Conservation (phyloP, 768 basidiomycete species). For the Tricholoma hemisulphureum region DNA sequence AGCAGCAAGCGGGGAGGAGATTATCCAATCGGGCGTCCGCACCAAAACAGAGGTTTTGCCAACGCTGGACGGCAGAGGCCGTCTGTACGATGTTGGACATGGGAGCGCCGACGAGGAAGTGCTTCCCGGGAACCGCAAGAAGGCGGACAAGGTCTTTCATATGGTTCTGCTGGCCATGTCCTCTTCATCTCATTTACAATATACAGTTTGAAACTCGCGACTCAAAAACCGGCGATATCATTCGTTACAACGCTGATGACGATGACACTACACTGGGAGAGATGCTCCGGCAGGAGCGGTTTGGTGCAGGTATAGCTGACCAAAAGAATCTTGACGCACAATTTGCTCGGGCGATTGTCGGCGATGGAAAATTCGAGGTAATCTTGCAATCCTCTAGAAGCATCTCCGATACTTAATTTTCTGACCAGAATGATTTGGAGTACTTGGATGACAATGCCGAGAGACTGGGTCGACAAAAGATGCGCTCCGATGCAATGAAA, state of each 20-base stretch:
- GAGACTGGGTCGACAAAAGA: conserved; percentile 86
- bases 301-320: conserved; percentile 84
- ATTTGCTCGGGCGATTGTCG: conserved; percentile 83
- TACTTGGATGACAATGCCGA: conserved; percentile 98
- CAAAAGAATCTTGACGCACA: conserved; percentile 91
- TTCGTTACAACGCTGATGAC: conserved; percentile 90
- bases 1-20: conserved; percentile 46
- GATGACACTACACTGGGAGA: conserved; percentile 85
- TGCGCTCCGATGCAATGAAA: conserved; percentile 96
- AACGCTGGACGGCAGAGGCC: conserved; percentile 80
- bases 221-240: conserved; percentile 82
- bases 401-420: background rate
- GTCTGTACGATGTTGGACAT: conserved; percentile 87
- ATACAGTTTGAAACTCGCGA: conserved; percentile 84
- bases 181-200: conserved; percentile 1
- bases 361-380: conserved; percentile 86
- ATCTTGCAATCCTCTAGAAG: background rate
- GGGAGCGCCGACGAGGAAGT: conserved; percentile 56
- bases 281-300: conserved; percentile 89
- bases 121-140: conserved; percentile 71
- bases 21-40: conserved; percentile 42
- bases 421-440: conserved; percentile 73
- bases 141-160: conserved; percentile 71
- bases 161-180: background rate
- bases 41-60: conserved; percentile 83